Evolutionary conservation across 2,329 filamentous ascomycete species (phyloP), one percentile per base, ranked within the genome.

Genomic region (Aschersonia sp.): DNA sequence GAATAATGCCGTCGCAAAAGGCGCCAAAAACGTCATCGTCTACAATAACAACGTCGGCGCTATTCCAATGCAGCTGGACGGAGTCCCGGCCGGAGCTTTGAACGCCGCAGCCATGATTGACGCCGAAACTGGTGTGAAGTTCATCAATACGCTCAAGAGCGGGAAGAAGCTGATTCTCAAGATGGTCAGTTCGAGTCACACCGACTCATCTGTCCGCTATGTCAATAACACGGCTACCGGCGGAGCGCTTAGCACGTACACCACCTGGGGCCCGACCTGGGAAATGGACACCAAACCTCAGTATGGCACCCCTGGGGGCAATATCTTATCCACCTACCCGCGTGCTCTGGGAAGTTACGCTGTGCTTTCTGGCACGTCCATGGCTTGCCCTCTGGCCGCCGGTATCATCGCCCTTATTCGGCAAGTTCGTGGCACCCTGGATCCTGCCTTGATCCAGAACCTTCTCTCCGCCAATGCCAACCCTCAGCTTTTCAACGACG

Each of bases 201-300:
- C 67, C 2, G 32, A 44, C 14, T 51, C 58, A 30, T 56, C 58
- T 45, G 59, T 62, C 1, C 40, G 54, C 1, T 68, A 67, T 0
- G 69, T 39, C 33, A 44, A 47, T 29, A 53, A 53, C 44, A 51
- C 47, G 1, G 46, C 54, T 0, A 72, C 69, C 0, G 74, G 71
- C 1, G 78, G 78, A 6, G 72, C 68, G 43, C 57, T 73, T 35
- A 77, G 71, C 55, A 60, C 59, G 5, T 79, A 65, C 58, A 76
- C 72, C 42, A 73, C 70, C 5, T 82, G 77, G 78, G 78, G 78
- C 6, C 78, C 78, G 2, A 77, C 71, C 3, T 80, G 69, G 58
- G 76, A 81, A 55, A 64, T 76, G 52, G 69, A 73, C 43, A 59
- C 74, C 44, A 78, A 77, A 59, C 76, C 76, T 0, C 69, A 78